Percentiles rank a stretch among this genome's conserved stretches.
Evolutionary conservation across 257 asterid genomes (phyloP).

Genomic region (Scutellaria baicalensis): DNA sequence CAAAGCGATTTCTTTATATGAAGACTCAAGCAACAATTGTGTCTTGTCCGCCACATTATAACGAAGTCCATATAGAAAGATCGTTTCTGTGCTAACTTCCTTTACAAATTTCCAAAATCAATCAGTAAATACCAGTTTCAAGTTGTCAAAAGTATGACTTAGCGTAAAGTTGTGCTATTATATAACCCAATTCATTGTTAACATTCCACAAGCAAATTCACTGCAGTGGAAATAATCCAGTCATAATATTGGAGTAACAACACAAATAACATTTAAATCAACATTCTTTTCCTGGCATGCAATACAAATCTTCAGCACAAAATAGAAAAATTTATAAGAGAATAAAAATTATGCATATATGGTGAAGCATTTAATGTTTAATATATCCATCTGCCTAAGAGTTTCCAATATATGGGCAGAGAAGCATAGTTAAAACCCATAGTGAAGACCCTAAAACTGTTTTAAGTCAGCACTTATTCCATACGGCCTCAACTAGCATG

Average conservation of each 20-base stretch:
- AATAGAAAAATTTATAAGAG: background rate
- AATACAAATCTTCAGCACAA: background rate
- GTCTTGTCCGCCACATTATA: slow-evolving; percentile 51
- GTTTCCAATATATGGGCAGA: background rate
- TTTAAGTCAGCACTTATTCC: background rate
- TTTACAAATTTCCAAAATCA: slow-evolving; percentile 22
- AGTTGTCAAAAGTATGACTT: slow-evolving; percentile 6
- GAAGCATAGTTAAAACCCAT: background rate
- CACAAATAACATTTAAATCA: background rate
- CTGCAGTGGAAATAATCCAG: background rate
- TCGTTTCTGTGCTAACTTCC: slow-evolving; percentile 46
- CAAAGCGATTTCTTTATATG: slow-evolving; percentile 35
- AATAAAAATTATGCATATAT: background rate
- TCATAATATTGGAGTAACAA: background rate
- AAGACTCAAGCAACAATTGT: slow-evolving; percentile 48
- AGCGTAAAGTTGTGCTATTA: background rate
- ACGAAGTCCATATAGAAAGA: slow-evolving; percentile 46
- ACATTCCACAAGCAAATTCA: slow-evolving; percentile 4
- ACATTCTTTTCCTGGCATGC: background rate
- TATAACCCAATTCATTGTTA: slow-evolving; percentile 3
- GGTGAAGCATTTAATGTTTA: background rate
- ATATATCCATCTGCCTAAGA: background rate
- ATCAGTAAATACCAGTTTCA: slow-evolving; percentile 13
- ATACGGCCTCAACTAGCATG: background rate
- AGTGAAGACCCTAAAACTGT: background rate